Evolutionary conservation across 2,329 filamentous ascomycete genomes (phyloP).

Genomic region (Paecilomyces variotii): DNA sequence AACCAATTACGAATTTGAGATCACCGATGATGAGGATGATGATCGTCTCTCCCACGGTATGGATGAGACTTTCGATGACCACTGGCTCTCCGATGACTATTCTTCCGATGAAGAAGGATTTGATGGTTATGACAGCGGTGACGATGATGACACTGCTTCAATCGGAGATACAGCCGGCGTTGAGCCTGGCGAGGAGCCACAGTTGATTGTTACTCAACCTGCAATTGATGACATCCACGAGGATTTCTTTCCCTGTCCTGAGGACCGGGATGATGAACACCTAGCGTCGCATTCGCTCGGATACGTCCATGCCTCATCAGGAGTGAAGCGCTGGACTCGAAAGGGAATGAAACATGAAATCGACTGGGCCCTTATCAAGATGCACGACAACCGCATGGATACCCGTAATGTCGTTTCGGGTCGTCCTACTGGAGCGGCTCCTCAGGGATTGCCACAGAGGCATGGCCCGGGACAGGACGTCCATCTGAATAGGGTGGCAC

Average conservation of each 20-base stretch:
- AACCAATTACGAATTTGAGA: slow-evolving; percentile 38
- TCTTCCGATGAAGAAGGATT: slow-evolving; percentile 46
- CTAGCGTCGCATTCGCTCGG: slow-evolving; percentile 74
- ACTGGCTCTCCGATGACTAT: slow-evolving; percentile 38
- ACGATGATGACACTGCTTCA: slow-evolving; percentile 49
- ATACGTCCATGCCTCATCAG: slow-evolving; percentile 80
- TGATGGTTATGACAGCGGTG: slow-evolving; percentile 42
- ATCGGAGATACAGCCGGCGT: slow-evolving; percentile 72
- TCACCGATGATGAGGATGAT: slow-evolving; percentile 48
- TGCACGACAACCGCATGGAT: slow-evolving; percentile 63
- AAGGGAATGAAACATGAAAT: slow-evolving; percentile 78
- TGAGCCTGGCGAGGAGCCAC: slow-evolving; percentile 64
- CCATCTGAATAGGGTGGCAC: slow-evolving; percentile 50
- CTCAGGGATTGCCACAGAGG: slow-evolving; percentile 18
- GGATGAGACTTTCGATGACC: slow-evolving; percentile 33
- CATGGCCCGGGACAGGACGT: slow-evolving; percentile 39
- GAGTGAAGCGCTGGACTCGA: slow-evolving; percentile 67
- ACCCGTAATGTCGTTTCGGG: slow-evolving; percentile 58
- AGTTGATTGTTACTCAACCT: slow-evolving; percentile 80
- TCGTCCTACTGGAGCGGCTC: background rate
- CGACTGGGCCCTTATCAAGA: slow-evolving; percentile 87
- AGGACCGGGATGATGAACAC: slow-evolving; percentile 72
- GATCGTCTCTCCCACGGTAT: slow-evolving; percentile 31
- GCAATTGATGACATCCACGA: slow-evolving; percentile 80
- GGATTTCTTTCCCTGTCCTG: slow-evolving; percentile 71